Conservation (phyloP, 2,329 filamentous ascomycete genomes). For the Plectosphaerella sp. region DNA sequence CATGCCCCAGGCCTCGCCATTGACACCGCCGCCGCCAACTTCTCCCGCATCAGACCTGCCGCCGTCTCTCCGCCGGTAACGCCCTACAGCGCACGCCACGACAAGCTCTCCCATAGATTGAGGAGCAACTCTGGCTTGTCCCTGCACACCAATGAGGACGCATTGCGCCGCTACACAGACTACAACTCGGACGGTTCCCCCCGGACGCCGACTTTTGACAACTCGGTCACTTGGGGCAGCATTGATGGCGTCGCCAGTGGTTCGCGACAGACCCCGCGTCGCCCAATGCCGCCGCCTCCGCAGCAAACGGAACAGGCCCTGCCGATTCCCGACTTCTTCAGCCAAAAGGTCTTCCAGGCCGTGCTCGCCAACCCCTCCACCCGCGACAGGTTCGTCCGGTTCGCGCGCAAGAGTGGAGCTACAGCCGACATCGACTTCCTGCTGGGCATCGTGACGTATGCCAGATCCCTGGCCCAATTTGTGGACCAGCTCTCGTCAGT, state of each 20-base stretch:
- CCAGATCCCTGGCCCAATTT: constrained; percentile 37
- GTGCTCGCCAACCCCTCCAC: constrained; percentile 44
- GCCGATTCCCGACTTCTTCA: constrained; percentile 41
- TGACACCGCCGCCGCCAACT: background rate
- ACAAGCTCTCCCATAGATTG: constrained; percentile 22
- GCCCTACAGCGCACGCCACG: constrained; percentile 11
- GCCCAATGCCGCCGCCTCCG: background rate
- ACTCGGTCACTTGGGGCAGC: constrained; percentile 10
- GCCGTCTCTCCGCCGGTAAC: constrained; percentile 19
- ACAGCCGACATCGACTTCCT: constrained; percentile 48
- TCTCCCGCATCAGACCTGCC: background rate
- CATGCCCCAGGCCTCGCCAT: background rate
- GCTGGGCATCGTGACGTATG: constrained; percentile 44
- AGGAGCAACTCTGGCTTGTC: constrained; percentile 43
- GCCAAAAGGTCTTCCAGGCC: constrained; percentile 43
- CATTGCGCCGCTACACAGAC: constrained; percentile 40
- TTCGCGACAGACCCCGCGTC: constrained; percentile 4
- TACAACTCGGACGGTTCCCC: constrained; percentile 35
- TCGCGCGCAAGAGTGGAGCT: constrained; percentile 40
- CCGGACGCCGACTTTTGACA: constrained; percentile 16
- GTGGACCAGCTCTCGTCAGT: constrained; percentile 31
- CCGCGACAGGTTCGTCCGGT: constrained; percentile 40
- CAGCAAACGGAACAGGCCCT: constrained; percentile 8
- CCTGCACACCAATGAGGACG: constrained; percentile 37
- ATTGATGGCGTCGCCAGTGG: constrained; percentile 11